Conservation (phyloP, 495 filamentous ascomycete genomes). For the Aspergillus leporis region DNA sequence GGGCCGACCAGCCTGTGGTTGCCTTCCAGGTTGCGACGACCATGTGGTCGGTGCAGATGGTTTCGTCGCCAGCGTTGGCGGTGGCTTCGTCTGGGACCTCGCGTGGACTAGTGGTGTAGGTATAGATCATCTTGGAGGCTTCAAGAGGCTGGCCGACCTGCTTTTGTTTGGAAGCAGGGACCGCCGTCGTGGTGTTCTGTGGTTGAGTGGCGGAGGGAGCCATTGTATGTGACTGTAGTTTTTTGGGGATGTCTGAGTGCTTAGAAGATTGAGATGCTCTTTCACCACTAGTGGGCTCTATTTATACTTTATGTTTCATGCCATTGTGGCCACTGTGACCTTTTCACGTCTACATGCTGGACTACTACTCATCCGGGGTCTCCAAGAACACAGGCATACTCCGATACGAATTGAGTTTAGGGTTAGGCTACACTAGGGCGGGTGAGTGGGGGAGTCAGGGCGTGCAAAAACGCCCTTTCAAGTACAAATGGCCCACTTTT, state of each 20-base stretch:
- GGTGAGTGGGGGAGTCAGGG: no score
- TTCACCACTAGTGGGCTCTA: no score
- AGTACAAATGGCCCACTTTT: no score
- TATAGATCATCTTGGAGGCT: slow-evolving; percentile 8
- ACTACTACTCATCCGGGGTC: no score
- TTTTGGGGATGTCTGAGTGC: not conserved
- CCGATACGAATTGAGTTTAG: no score
- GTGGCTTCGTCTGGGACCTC: slow-evolving; percentile 4
- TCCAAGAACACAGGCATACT: no score
- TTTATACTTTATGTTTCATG: no score
- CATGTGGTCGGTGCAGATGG: slow-evolving; percentile 64
- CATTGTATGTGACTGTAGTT: not conserved
- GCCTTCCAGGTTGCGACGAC: slow-evolving; percentile 66
- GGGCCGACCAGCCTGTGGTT: slow-evolving; percentile 63
- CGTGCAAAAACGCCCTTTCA: no score
- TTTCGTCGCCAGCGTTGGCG: not conserved
- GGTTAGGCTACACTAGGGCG: no score
- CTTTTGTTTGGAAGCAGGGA: not conserved
- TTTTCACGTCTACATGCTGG: no score
- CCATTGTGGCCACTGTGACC: no score
- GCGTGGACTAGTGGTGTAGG: not conserved
- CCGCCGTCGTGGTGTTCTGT: not conserved
- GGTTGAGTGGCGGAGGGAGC: not conserved
- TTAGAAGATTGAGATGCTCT: not conserved
- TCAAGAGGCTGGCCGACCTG: slow-evolving; percentile 1